Evolutionary conservation across 148 eudicot genomes (phyloP).

Genomic region (Simmondsia chinensis): DNA sequence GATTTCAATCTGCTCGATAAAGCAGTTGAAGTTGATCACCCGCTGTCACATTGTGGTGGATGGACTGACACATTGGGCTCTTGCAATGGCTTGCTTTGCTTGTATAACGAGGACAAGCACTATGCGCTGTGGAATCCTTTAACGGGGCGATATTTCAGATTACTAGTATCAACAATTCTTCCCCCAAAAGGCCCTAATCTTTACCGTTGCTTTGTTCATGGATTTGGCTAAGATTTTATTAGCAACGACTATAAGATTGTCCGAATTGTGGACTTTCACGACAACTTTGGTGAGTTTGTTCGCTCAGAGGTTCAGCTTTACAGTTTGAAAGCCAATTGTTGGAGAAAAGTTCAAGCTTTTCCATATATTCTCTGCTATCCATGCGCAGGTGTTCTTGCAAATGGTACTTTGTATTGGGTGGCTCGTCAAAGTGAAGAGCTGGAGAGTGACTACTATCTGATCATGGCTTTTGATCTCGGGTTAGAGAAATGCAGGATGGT

Average conservation of each 20-base stretch:
- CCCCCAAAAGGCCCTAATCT: neutral
- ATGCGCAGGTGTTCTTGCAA: slow-evolving; percentile 5
- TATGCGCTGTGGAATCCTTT: neutral
- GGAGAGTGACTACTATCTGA: neutral
- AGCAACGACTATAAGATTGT: neutral
- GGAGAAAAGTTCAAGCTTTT: neutral
- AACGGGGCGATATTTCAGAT: neutral
- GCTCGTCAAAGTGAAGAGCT: neutral
- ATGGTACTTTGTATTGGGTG: slow-evolving; percentile 7
- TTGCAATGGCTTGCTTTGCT: neutral
- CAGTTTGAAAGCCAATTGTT: slow-evolving; percentile 1
- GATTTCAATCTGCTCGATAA: neutral
- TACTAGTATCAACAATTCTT: no score
- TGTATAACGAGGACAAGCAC: neutral
- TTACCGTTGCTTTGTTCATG: neutral
- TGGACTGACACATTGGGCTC: neutral
- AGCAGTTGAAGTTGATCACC: neutral
- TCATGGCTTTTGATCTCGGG: slow-evolving; percentile 5
- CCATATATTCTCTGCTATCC: neutral
- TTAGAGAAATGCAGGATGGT: slow-evolving; percentile 2
- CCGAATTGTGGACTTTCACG: neutral
- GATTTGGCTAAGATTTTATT: neutral
- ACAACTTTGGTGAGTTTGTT: neutral
- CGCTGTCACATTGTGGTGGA: neutral
- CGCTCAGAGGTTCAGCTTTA: slow-evolving; percentile 3